Evolutionary conservation across 2,329 filamentous ascomycete genomes (phyloP).

Genomic region (Fusarium albosuccineum): DNA sequence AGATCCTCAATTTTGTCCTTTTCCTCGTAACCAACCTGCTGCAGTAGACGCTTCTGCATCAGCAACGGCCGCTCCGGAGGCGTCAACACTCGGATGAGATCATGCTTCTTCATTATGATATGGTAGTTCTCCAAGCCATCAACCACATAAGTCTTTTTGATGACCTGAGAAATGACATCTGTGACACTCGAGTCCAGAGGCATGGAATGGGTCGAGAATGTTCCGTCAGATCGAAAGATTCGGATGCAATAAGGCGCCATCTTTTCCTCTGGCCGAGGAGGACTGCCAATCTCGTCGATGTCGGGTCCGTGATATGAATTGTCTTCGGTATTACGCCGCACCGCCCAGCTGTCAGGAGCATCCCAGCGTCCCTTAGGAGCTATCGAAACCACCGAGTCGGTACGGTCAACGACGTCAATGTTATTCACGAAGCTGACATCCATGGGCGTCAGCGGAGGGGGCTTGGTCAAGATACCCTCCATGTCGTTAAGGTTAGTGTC

Average conservation of each 20-base stretch:
- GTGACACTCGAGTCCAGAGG: constrained; percentile 85
- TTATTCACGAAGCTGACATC: constrained; percentile 65
- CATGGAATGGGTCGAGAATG: constrained; percentile 92
- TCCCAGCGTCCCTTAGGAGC: constrained; percentile 78
- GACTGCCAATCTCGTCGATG: constrained; percentile 75
- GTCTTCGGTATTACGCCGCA: constrained; percentile 79
- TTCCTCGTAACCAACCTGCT: constrained; percentile 91
- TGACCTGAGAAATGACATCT: constrained; percentile 89
- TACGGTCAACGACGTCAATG: constrained; percentile 59
- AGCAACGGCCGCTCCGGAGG: constrained; percentile 85
- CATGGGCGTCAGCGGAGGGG: constrained; percentile 78
- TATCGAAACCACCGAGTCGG: constrained; percentile 50
- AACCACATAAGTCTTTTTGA: constrained; percentile 93
- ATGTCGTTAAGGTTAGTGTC: constrained; percentile 92
- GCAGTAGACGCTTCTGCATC: constrained; percentile 90
- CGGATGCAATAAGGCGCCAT: constrained; percentile 88
- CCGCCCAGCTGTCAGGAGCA: constrained; percentile 96
- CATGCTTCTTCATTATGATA: constrained; percentile 94
- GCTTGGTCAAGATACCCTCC: constrained; percentile 87
- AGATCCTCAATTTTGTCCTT: constrained; percentile 92
- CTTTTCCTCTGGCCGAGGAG: constrained; percentile 80
- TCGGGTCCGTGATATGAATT: constrained; percentile 69
- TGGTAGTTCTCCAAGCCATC: constrained; percentile 95
- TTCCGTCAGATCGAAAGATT: constrained; percentile 93
- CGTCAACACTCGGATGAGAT: constrained; percentile 84